Base-by-base conservation (phyloP, 2,329 filamentous ascomycete species). In the Claviceps citrina region DNA sequence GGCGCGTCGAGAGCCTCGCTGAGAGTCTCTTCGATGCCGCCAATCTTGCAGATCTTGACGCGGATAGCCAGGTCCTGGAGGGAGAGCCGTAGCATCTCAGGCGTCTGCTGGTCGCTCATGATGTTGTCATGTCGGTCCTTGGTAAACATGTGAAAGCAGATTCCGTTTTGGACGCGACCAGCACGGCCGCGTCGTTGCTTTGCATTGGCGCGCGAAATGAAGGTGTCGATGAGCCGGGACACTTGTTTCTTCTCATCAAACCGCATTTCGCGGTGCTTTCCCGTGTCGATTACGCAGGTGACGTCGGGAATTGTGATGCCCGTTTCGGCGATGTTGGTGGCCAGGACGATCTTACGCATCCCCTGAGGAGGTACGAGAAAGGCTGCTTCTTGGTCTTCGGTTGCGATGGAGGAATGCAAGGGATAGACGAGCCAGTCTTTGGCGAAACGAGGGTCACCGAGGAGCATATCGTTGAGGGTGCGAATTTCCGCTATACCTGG, bases 301-400 rank as follows among this genome's bases (percentile, higher is more conserved):
- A 98, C 84, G 55, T 98, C 91, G 1, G 91, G 91, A 48, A 98
- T 98, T 0, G 91, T 98, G 54, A 98, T 94, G 65, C 91, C 91
- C 1, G 91, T 98, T 59, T 98, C 91, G 4, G 91, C 91, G 57
- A 98, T 98, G 54, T 98, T 98, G 12, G 91, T 98, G 2, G 91
- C 87, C 40, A 98, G 71, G 2, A 98, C 89, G 47, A 98, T 91
- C 63, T 98, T 98, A 46, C 87, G 75, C 42, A 78, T 69, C 0
- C 89, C 89, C 3, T 69, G 70, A 1, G 87, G 85, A 5, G 91
- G 91, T 0, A 94, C 63, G 5, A 84, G 66, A 56, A 98, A 98
- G 0, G 91, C 91, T 26, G 82, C 79, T 59, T 98, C 89, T 56
- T 98, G 91, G 45, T 98, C 91, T 52, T 96, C 89, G 35, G 83